Conservation (phyloP, 169 alveolate genomes). For the Fabrea salina region DNA sequence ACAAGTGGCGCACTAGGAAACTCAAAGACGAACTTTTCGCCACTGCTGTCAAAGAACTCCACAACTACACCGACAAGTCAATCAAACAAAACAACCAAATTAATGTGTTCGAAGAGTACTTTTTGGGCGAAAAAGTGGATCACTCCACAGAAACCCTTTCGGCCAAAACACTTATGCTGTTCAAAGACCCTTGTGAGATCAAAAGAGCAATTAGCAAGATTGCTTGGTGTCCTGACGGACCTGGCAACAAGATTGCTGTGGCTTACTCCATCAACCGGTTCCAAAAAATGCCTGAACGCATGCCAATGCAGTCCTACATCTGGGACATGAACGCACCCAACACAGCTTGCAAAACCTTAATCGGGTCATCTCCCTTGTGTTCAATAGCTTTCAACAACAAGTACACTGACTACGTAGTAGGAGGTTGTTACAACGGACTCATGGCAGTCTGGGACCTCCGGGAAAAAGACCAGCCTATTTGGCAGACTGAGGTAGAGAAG, state of each 20-base stretch:
- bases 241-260: constrained; percentile 77
- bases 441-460: constrained; percentile 85
- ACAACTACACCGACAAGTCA: constrained; percentile 69
- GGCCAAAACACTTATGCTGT: constrained; percentile 81
- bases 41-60: constrained; percentile 77
- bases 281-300: constrained; percentile 89
- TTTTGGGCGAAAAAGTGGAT: constrained; percentile 84
- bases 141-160: constrained; percentile 78
- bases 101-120: constrained; percentile 90
- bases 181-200: constrained; percentile 71
- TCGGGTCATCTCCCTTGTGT: constrained; percentile 59
- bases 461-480: constrained; percentile 80
- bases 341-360: constrained; percentile 63
- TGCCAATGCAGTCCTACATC: constrained; percentile 83
- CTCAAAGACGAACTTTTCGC: constrained; percentile 85
- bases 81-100: constrained; percentile 86
- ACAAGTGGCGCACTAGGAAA: constrained; percentile 80
- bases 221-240: constrained; percentile 91
- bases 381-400: constrained; percentile 84
- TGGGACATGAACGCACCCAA: constrained; percentile 90
- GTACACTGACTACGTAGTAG: constrained; percentile 82
- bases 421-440: constrained; percentile 91
- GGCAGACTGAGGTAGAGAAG: constrained; percentile 76
- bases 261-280: constrained; percentile 86
- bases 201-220: constrained; percentile 84